phyloP scores from a whole-genome alignment of 306 rosid genomes.

The Quercus aquifolioides region DNA sequence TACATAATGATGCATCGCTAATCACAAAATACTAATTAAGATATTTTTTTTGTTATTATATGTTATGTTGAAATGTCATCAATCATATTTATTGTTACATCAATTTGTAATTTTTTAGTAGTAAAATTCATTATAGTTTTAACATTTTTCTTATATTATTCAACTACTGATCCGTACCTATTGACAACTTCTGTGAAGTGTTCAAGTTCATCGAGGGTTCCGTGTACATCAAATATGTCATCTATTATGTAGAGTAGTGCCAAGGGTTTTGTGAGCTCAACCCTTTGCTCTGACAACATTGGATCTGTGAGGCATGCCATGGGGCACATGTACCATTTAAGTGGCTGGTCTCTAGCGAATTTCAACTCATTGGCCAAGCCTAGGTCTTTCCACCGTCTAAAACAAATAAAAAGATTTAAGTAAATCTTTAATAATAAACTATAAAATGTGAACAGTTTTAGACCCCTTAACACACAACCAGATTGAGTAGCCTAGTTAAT shows the following conservation, averaged over 20 bases:
- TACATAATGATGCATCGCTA: no score
- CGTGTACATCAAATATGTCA: constrained; percentile 47
- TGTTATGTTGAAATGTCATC: no score
- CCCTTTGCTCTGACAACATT: constrained; percentile 28
- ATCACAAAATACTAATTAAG: no score
- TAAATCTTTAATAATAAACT: no score
- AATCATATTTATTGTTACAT: no score
- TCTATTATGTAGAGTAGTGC: constrained; percentile 61
- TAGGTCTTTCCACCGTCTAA: constrained; percentile 61
- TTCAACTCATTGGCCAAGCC: constrained; percentile 36
- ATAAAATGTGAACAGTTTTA: no score
- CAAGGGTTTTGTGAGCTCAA: constrained; percentile 48
- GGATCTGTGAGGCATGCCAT: constrained; percentile 55
- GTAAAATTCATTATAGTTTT: no score
- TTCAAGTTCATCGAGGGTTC: constrained; percentile 42
- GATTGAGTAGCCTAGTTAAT: no score
- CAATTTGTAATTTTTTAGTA: no score
- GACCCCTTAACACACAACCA: no score
- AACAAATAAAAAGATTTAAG: background rate
- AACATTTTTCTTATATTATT: no score
- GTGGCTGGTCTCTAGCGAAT: constrained; percentile 51
- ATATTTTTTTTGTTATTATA: no score
- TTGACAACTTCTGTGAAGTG: constrained; percentile 46
- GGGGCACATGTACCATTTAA: constrained; percentile 63
- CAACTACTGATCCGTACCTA: constrained; percentile 19